Evolutionary conservation across 495 filamentous ascomycete species (phyloP).

Genomic region (Annulohypoxylon bovei): DNA sequence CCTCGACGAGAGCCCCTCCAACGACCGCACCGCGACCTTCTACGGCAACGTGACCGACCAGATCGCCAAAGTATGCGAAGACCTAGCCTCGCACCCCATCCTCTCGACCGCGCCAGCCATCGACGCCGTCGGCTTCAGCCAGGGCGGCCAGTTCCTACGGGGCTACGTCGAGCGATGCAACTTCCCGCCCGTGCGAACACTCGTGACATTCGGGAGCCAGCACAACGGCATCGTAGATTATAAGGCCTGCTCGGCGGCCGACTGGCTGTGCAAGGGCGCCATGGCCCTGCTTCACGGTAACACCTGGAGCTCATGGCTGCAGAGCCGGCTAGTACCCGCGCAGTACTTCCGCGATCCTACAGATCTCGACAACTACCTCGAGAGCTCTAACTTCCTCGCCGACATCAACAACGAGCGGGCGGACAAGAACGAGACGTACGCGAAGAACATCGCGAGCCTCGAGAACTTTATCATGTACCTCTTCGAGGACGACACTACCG

Average conservation of each 20-base stretch:
- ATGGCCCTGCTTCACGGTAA: slow-evolving; percentile 75
- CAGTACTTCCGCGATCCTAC: slow-evolving; percentile 90
- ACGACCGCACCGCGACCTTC: slow-evolving; percentile 85
- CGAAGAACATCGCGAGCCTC: slow-evolving; percentile 71
- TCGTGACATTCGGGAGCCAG: slow-evolving; percentile 92
- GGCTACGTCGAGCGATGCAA: slow-evolving; percentile 95
- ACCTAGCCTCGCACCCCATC: slow-evolving; percentile 79
- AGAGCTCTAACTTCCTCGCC: slow-evolving; percentile 92
- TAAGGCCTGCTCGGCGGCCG: slow-evolving; percentile 66
- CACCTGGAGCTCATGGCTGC: slow-evolving; percentile 80
- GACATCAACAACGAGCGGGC: slow-evolving; percentile 95
- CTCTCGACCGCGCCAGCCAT: slow-evolving; percentile 81
- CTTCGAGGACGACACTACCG: slow-evolving; percentile 86
- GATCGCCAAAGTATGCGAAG: slow-evolving; percentile 78
- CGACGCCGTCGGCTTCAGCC: slow-evolving; percentile 93
- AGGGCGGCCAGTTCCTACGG: slow-evolving; percentile 95
- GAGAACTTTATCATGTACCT: slow-evolving; percentile 88
- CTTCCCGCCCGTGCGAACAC: slow-evolving; percentile 76
- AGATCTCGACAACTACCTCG: slow-evolving; percentile 77
- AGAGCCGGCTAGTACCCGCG: slow-evolving; percentile 84
- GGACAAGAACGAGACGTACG: slow-evolving; percentile 78
- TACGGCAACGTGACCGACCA: slow-evolving; percentile 89
- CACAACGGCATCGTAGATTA: slow-evolving; percentile 94
- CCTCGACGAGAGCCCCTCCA: slow-evolving; percentile 69
- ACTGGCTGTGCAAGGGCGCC: slow-evolving; percentile 83